Evolutionary conservation across 1,139 yeast genomes (phyloP).

Genomic region (Dujonia santamariae): DNA sequence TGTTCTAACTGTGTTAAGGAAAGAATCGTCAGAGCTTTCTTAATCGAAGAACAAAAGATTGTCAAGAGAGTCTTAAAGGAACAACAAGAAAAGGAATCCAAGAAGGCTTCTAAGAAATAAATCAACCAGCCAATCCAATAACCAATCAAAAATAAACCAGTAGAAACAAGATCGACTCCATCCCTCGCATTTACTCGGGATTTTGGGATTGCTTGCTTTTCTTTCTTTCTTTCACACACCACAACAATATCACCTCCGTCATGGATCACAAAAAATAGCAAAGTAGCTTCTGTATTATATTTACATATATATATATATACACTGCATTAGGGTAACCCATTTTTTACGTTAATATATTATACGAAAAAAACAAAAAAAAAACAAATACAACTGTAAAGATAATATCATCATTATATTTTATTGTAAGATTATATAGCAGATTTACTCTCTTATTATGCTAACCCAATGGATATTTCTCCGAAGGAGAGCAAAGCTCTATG

Average conservation of each 20-base stretch:
- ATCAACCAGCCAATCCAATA: conserved; percentile 2
- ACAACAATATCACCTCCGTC: too few species aligned
- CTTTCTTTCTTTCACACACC: too few species aligned
- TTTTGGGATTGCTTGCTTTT: too few species aligned
- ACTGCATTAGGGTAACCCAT: conserved; percentile 8
- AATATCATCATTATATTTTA: too few species aligned
- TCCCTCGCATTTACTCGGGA: not conserved
- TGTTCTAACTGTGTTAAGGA: conserved; percentile 98
- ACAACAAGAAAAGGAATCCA: conserved; percentile 78
- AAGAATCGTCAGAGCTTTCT: conserved; percentile 98
- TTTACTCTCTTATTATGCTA: too few species aligned
- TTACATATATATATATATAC: conserved; percentile 6
- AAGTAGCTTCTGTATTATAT: conserved; percentile 4
- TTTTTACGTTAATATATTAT: conserved; percentile 6
- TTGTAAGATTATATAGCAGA: too few species aligned
- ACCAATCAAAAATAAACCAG: not conserved
- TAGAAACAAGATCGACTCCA: not conserved
- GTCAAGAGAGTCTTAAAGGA: conserved; percentile 98
- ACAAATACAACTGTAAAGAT: too few species aligned
- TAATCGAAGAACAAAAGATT: conserved; percentile 98
- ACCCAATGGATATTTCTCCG: too few species aligned
- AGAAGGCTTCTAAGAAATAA: conserved; percentile 37
- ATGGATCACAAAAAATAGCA: too few species aligned
- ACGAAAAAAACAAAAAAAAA: conserved; percentile 2
- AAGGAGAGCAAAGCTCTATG: too few species aligned